Evolutionary conservation across 768 basidiomycete species (phyloP).

Genomic region (Suillus subluteus): DNA sequence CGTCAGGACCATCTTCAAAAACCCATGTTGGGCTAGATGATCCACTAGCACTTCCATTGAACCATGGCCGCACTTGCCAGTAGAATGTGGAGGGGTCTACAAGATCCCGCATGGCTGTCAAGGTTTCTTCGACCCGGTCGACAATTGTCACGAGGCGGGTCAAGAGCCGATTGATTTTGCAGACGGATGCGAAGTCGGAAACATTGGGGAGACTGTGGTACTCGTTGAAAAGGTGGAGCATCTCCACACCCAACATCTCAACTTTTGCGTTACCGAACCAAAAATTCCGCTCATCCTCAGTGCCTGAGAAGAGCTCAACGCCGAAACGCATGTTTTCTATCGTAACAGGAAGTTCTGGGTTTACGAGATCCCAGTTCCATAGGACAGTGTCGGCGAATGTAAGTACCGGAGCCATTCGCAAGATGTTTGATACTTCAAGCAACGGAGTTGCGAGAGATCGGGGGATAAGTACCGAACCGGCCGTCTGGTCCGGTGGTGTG

Average conservation of each 20-base stretch:
- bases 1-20: conserved; percentile 75
- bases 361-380: conserved; percentile 81
- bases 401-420: conserved; percentile 90
- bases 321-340: conserved; percentile 74
- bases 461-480: conserved; percentile 63
- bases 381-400: conserved; percentile 97
- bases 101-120: conserved; percentile 65
- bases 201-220: conserved; percentile 77
- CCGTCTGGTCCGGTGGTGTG: conserved; percentile 46
- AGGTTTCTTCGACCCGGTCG: conserved; percentile 71
- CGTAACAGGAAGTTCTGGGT: conserved; percentile 61
- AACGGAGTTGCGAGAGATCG: conserved; percentile 78
- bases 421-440: conserved; percentile 68
- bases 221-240: conserved; percentile 85
- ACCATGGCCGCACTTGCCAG: conserved; percentile 92
- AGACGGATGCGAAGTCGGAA: conserved; percentile 61
- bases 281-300: conserved; percentile 84
- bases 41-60: conserved; percentile 73
- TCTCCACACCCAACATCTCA: conserved; percentile 86
- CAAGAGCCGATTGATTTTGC: conserved; percentile 76
- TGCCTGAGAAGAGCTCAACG: conserved; percentile 76
- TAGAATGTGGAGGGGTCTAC: conserved; percentile 91
- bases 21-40: conserved; percentile 60
- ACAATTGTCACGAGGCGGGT: conserved; percentile 67
- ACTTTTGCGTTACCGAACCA: conserved; percentile 83